Conservation (phyloP, 768 basidiomycete genomes). For the Tricholoma matsutake region DNA sequence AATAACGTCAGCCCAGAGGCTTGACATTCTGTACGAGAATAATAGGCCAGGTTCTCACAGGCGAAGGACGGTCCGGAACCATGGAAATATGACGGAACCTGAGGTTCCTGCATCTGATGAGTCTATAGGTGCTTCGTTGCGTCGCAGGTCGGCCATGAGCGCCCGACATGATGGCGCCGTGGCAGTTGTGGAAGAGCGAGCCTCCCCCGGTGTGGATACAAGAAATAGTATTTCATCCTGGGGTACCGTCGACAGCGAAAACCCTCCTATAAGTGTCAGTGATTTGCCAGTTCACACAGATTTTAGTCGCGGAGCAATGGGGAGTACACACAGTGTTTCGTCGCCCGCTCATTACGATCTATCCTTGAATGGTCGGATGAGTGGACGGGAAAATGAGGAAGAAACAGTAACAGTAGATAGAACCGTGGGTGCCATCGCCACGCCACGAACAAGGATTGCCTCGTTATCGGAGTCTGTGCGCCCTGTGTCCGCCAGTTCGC, state of each 20-base stretch:
- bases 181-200: background rate
- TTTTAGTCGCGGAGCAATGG: background rate
- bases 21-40: background rate
- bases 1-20: background rate
- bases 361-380: background rate
- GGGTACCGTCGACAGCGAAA: slow-evolving; percentile 3
- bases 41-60: background rate
- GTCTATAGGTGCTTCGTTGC: background rate
- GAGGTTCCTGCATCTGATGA: background rate
- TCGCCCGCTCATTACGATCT: background rate
- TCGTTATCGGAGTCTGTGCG: background rate
- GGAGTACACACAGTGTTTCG: background rate
- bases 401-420: background rate
- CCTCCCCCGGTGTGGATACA: background rate
- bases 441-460: background rate
- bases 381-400: background rate
- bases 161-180: background rate
- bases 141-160: background rate
- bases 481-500: background rate
- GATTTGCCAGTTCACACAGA: background rate
- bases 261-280: background rate
- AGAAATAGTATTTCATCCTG: slow-evolving; percentile 1
- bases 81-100: background rate
- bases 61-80: background rate
- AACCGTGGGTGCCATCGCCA: background rate